Base-by-base conservation (phyloP, 1,284 basidiomycete genomes). In the Omphalotus olearius region DNA sequence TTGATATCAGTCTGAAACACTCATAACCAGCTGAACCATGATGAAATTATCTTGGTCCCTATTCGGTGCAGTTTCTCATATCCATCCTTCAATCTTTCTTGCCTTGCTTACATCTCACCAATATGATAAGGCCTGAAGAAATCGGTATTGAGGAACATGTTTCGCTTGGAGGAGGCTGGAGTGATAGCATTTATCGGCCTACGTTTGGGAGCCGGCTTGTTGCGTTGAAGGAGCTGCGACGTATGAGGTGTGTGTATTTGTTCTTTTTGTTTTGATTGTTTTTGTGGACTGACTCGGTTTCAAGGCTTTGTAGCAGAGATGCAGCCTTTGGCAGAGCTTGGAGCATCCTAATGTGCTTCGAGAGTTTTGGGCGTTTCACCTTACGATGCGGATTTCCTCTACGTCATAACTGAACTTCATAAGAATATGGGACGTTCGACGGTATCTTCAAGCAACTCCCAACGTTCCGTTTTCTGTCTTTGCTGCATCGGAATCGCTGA, bases 381-480 rank as follows among this genome's bases (percentile, higher is more conserved):
- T 16, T 28, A 42, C 43, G 37, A 54, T 26, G 35, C 38, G 25
- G 42, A 47, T 37, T 39, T 52, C 9, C 20, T 44, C 6, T 45
- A 38, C 33, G 40, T 57, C 16, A 47, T 55, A 3, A 38, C 43
- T 2, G 47, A 54, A 35, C 48, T 49, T 16, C 47, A 52, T 18
- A 17, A 33, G n/a, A 38, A 30, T 45, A 54, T 50, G 18, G n/a
- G 44, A 53, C 16, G 44, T 47, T 10, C 10, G 33, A 18, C 20
- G 48, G 9, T 57, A 52, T 44, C 39, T 55, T n/a, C 30, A 37
- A 7, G 13, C 39, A 2, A 51, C 55, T 43, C 54, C 53, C 2
- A 51, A 52, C 18, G 39, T 25, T 11, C n/a, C n/a, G n/a, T n/a
- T n/a, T n/a, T n/a, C n/a, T n/a, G n/a, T n/a, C n/a, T n/a, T n/a